These are phyloP conservation scores for Pichia paraexigua DNA, from an alignment of 805 yeast species.

Conservation along the genomic window DNA sequence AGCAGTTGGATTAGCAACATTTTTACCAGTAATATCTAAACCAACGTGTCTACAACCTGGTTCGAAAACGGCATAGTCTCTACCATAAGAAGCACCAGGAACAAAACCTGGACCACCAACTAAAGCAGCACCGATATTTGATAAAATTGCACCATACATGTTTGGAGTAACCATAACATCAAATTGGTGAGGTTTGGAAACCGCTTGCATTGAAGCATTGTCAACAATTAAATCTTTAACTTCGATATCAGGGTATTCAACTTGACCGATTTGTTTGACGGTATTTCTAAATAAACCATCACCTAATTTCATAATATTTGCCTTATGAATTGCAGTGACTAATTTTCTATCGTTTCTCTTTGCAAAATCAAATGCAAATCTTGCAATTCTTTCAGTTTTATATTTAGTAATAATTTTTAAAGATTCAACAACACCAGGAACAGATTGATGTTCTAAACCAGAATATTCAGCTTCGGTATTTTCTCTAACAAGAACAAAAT, in stretches of 20 bases:
- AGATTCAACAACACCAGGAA: slow-evolving; percentile 96
- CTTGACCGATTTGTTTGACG: slow-evolving; percentile 76
- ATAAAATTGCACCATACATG: slow-evolving; percentile 93
- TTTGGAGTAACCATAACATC: slow-evolving; percentile 97
- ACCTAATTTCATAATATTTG: slow-evolving; percentile 97
- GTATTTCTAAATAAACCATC: slow-evolving; percentile 97
- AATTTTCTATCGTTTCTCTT: slow-evolving; percentile 81
- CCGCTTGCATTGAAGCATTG: slow-evolving; percentile 99
- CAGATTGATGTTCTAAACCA: slow-evolving; percentile 95
- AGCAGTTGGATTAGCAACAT: slow-evolving; percentile 97
- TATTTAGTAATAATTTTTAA: slow-evolving; percentile 88
- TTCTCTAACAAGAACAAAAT: slow-evolving; percentile 93
- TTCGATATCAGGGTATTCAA: slow-evolving; percentile 75
- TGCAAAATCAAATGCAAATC: slow-evolving; percentile 95
- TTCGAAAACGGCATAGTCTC: slow-evolving; percentile 96
- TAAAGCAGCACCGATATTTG: slow-evolving; percentile 95
- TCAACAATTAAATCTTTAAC: slow-evolving; percentile 94
- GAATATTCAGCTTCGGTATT: slow-evolving; percentile 99
- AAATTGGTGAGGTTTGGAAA: slow-evolving; percentile 94
- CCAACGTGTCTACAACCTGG: slow-evolving; percentile 99
- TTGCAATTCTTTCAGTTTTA: slow-evolving; percentile 95
- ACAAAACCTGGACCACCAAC: slow-evolving; percentile 98
- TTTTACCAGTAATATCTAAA: slow-evolving; percentile 88
- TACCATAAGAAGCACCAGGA: slow-evolving; percentile 97
- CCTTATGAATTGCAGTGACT: slow-evolving; percentile 97